Conservation (phyloP, 148 eudicot genomes). For the Fagopyrum tataricum region DNA sequence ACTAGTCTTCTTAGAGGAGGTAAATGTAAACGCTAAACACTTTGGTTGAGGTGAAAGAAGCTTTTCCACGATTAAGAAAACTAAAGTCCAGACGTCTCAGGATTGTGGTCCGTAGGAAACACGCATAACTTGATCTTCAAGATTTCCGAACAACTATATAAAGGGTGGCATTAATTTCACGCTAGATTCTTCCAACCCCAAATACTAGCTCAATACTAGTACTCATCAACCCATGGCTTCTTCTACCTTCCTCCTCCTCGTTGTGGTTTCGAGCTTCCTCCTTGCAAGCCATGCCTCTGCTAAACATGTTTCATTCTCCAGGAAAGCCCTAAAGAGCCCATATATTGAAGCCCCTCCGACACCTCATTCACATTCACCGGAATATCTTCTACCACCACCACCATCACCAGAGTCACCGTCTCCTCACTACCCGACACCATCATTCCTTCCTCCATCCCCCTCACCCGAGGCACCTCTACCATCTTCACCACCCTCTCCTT, state of each 20-base stretch:
- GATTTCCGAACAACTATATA: not conserved
- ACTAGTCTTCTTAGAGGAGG: no score
- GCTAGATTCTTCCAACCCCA: not conserved
- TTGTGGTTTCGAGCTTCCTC: conserved; percentile 8
- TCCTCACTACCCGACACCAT: not conserved
- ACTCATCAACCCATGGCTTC: not conserved
- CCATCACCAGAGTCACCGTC: not conserved
- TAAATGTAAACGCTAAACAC: no score
- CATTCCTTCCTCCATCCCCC: conserved; percentile 5
- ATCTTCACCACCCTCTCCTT: not conserved
- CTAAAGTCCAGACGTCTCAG: not conserved
- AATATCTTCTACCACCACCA: not conserved
- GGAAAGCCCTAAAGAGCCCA: not conserved
- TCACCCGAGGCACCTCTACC: not conserved
- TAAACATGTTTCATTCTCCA: not conserved
- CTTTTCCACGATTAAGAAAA: not conserved
- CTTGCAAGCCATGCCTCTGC: not conserved
- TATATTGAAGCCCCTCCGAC: not conserved
- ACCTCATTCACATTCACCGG: not conserved
- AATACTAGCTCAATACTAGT: not conserved
- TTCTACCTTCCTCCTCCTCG: not conserved
- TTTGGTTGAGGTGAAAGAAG: not conserved
- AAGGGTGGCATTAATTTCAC: not conserved
- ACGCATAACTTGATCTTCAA: not conserved
- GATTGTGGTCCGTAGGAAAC: not conserved